Evolutionary conservation across 805 yeast genomes (phyloP), one percentile per base, ranked within the genome.

Genomic region (Metschnikowia arizonensis): DNA sequence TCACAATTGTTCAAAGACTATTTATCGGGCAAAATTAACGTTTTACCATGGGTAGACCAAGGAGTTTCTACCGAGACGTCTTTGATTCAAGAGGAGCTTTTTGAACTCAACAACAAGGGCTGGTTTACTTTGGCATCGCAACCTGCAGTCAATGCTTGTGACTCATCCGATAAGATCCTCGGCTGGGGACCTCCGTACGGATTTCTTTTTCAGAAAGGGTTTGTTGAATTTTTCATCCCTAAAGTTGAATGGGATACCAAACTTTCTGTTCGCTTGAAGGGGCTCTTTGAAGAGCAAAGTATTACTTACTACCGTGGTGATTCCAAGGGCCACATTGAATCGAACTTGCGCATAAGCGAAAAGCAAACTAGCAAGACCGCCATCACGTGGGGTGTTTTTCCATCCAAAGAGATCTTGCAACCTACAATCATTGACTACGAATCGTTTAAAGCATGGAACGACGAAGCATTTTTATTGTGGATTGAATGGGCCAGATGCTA

Each of bases 161-260:
- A 73, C 32, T 85, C 95, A 6, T 72, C 79, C n/a, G 98, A 93
- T 66, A 81, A 81, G 47, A 82, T 91, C 25, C 84, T 89, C 61
- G 99, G 99, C 2, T 93, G 99, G 99, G 99, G 99, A 39, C 97
- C 99, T 6, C 69, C 76, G 18, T 79, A 83, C 58, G 99, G 99
- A 2, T 71, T 78, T 39, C 85, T 93, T 23, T 93, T 86, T 64
- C 99, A 93, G 62, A 90, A 93, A 66, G 83, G 97, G 5, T 90
- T 89, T 66, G 88, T 93, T n/a, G 76, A 72, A 50, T 76, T 91
- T 63, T 88, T 93, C 58, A 72, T 89, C n/a, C 79, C 85, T 12
- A 82, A 79, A 51, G 63, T 74, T 2, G 79, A 78, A 40, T 91
- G 97, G 97, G 73, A 77, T 14, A 47, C 59, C 2, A 62, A 61